Evolutionary conservation across 1,284 basidiomycete genomes (phyloP).

Genomic region (Apiotrichum siamense): DNA sequence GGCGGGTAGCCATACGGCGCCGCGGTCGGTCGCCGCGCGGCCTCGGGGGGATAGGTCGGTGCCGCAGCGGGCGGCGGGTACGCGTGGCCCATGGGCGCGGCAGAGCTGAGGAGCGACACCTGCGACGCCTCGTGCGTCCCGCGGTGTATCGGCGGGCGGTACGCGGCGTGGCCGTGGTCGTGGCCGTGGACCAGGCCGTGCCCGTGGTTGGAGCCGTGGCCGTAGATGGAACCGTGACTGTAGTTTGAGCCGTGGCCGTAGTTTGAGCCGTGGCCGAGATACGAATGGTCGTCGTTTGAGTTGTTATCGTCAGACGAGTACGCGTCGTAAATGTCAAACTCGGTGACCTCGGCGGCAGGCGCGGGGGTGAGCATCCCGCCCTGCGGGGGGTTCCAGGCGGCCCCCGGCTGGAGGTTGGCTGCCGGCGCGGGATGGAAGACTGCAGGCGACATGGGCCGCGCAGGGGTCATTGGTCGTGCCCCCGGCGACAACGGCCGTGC

Average conservation of each 20-base stretch:
- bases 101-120: neutral
- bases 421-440: neutral
- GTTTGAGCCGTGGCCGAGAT: conserved; percentile 3
- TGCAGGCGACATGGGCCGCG: neutral
- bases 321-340: conserved; percentile 3
- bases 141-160: neutral
- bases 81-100: neutral
- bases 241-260: too few species aligned
- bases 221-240: too few species aligned
- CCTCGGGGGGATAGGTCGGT: too few species aligned
- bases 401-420: neutral
- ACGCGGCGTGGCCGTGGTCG: too few species aligned
- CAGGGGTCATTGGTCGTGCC: conserved; percentile 1
- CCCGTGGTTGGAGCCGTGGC: neutral
- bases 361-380: neutral
- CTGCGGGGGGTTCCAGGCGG: neutral
- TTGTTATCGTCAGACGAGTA: neutral
- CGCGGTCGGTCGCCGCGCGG: neutral
- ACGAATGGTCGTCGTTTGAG: neutral
- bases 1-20: too few species aligned
- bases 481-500: neutral
- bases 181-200: neutral
- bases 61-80: neutral
- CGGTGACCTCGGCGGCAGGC: neutral
- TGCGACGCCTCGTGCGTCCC: neutral